phyloP scores from a whole-genome alignment of 139 green algal species.

The Micromonas pusilla region DNA sequence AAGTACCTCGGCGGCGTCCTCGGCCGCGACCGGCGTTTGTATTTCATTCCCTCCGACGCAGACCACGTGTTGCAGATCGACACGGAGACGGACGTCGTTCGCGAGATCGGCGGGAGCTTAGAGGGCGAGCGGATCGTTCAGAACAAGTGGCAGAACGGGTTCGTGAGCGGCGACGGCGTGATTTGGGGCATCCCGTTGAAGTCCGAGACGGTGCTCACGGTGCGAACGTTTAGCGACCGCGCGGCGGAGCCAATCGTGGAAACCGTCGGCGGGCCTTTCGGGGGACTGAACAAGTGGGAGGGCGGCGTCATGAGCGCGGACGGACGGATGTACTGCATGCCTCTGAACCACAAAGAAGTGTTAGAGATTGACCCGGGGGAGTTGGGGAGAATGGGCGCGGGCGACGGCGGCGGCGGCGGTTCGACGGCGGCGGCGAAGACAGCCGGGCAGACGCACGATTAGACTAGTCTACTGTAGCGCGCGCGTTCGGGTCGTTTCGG shows the following conservation, averaged over 20 bases:
- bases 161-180: constrained; percentile 14
- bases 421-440: neutral
- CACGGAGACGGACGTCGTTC: constrained; percentile 1
- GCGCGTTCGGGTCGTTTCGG: no score
- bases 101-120: neutral
- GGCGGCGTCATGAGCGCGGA: constrained; percentile 25
- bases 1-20: constrained; percentile 26
- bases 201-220: constrained; percentile 16
- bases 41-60: constrained; percentile 22
- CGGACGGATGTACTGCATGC: constrained; percentile 28
- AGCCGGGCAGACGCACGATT: neutral
- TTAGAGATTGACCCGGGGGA: constrained; percentile 6
- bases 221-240: no score
- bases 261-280: constrained; percentile 11
- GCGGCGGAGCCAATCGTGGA: no score
- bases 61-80: constrained; percentile 21
- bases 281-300: constrained; percentile 26
- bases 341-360: neutral
- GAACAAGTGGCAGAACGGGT: constrained; percentile 33
- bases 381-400: neutral
- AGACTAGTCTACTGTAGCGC: no score
- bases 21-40: constrained; percentile 4
- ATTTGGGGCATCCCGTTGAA: constrained; percentile 22
- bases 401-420: neutral
- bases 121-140: neutral